Evolutionary conservation across 1,284 basidiomycete genomes (phyloP), one percentile per base, ranked within the genome.

Genomic region (Rhodotorula sp.): DNA sequence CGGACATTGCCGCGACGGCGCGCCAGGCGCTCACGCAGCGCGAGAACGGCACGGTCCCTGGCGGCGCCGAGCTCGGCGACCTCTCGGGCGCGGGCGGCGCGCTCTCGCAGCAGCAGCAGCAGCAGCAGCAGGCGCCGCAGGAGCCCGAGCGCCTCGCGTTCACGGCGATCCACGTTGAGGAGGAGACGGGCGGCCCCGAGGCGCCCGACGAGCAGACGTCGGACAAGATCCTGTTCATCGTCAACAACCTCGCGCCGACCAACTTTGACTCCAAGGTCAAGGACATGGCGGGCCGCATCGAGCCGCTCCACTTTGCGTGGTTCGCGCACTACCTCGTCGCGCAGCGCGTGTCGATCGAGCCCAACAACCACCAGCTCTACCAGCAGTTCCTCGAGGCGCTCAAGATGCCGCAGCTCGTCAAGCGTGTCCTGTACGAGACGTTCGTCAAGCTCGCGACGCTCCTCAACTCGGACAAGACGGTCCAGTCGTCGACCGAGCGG

Each of bases 241-340:
- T 99, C 83, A 99, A 99, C 85, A 98, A 99, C 78, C 87, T 99
- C 65, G 93, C 96, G 1, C 91, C 93, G 7, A 91, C 86, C 82
- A 99, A 99, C 81, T 93, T 97, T 76, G 93, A 95, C 54, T 80
- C 86, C 45, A 98, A 97, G 82, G 83, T 94, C 49, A 81, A 83
- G 55, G 94, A 97, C 79, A 93, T 97, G 88, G 85, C 85, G 71
- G 87, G 88, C 63, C 84, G 90, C 68, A 94, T 95, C 81, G 86
- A 90, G 61, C 89, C 92, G 75, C 85, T 87, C 61, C 89, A 93
- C 79, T 88, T 94, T 50, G 87, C 91, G 68, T 99, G 97, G 97
- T 97, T 99, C 80, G 95, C 97, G 54, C 90, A 95, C 80, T 99
- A 99, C 82, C 87, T 99, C 57, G 93, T 99, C 42, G 91, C 96